These are phyloP conservation scores for Boletellus deceptivus DNA, from an alignment of 1,284 basidiomycete genomes.

Conservation along the genomic window DNA sequence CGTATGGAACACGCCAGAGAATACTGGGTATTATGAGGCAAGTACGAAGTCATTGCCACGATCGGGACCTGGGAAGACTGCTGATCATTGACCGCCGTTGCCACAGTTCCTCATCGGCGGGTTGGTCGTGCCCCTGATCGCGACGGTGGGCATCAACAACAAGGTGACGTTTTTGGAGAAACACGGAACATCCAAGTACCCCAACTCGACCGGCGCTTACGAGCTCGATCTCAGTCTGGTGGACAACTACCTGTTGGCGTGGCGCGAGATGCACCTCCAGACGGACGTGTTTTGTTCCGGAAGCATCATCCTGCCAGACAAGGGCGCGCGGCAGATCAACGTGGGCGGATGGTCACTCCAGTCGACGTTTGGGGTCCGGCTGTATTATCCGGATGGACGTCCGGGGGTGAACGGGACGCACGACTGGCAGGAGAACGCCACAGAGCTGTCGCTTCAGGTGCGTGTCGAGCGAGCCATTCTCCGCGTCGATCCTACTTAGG, in stretches of 20 bases:
- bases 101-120: conserved; percentile 58
- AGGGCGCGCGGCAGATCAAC: conserved; percentile 63
- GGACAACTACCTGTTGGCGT: conserved; percentile 53
- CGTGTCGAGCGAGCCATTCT: background rate
- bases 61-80: background rate
- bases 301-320: conserved; percentile 70
- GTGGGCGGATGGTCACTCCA: conserved; percentile 66
- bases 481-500: too few relatives aligned
- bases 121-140: conserved; percentile 66
- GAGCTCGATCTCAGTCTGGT: conserved; percentile 65
- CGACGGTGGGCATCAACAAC: conserved; percentile 73
- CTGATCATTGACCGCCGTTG: background rate
- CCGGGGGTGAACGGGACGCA: conserved; percentile 53
- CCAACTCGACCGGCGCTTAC: conserved; percentile 73
- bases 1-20: conserved; percentile 60
- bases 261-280: conserved; percentile 72
- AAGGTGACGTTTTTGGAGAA: conserved; percentile 79
- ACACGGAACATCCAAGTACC: conserved; percentile 46
- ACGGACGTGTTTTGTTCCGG: conserved; percentile 76
- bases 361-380: conserved; percentile 65
- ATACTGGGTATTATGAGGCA: conserved; percentile 67
- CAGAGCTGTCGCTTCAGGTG: conserved; percentile 46
- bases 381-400: conserved; percentile 51
- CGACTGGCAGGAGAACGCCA: conserved; percentile 51
- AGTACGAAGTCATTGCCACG: background rate